Evolutionary conservation across 2,329 filamentous ascomycete genomes (phyloP).

Genomic region (Zarea fungicola): DNA sequence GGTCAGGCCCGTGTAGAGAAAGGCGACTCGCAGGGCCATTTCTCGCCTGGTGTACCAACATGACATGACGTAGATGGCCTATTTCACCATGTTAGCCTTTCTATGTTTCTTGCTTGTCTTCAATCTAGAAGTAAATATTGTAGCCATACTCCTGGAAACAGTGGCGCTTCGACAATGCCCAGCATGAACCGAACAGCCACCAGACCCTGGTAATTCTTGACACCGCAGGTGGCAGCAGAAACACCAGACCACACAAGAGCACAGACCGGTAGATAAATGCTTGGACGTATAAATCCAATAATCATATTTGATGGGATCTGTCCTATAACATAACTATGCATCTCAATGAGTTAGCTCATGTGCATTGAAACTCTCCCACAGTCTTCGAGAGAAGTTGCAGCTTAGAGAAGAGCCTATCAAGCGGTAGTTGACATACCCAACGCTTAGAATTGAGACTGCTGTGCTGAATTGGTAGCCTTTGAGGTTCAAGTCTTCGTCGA

Average conservation of each 20-base stretch:
- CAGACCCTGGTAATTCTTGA: conserved; percentile 17
- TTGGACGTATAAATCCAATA: conserved; percentile 16
- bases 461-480: too few relatives aligned
- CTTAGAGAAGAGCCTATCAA: too few relatives aligned
- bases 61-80: conserved; percentile 18
- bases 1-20: conserved; percentile 22
- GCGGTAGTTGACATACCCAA: too few relatives aligned
- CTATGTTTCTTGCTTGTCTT: too few relatives aligned
- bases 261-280: conserved; percentile 17
- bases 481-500: too few relatives aligned
- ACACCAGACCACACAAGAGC: conserved; percentile 17
- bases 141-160: conserved; percentile 18
- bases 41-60: conserved; percentile 24
- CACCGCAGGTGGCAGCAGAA: conserved; percentile 17
- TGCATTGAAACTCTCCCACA: too few relatives aligned
- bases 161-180: conserved; percentile 16
- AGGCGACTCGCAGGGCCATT: conserved; percentile 20
- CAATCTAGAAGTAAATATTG: too few relatives aligned
- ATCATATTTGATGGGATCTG: conserved; percentile 17
- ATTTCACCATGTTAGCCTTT: too few relatives aligned
- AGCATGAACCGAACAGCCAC: conserved; percentile 17
- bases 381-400: too few relatives aligned
- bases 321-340: conserved; percentile 2
- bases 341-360: too few relatives aligned
- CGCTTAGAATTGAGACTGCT: too few relatives aligned